Base-by-base conservation (phyloP, 169 alveolate genomes). In the Plasmodium ovale region DNA sequence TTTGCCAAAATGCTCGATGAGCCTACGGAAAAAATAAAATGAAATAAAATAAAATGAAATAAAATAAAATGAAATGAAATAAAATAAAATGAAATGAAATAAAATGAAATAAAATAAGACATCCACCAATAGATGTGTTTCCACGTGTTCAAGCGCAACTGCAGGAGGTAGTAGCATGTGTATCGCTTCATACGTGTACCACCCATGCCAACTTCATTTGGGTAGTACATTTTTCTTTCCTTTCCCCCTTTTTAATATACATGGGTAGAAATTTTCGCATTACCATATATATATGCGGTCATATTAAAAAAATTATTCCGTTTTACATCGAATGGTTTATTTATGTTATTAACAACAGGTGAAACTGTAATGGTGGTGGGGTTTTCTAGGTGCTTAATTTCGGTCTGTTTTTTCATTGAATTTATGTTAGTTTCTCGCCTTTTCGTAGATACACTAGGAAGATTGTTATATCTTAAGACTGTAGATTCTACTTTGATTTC, bases 231-330 rank as follows among this genome's bases (percentile, higher is more conserved):
- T n/a, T n/a, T n/a, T n/a, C n/a, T n/a, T n/a, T n/a, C n/a, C n/a
- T n/a, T n/a, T n/a, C n/a, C n/a, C n/a, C 1, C n/a, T 44, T 44
- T 44, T 44, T 12, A 44, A 44, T 44, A 44, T 44, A 44, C 10
- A n/a, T 5, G 9, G 27, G 29, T 3, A 16, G 21, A 1, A 5
- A 19, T 16, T 7, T 65, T 35, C 58, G n/a, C 16, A 47, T 74
- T 74, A 74, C 88, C 88, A 74, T 74, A 74, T 59, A 74, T 53
- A 51, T 74, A 74, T 16, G 88, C 88, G n/a, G 88, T 74, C 71
- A 53, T 74, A 23, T 74, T 74, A 14, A 74, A 74, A 51, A 74
- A 74, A 29, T 74, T 74, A 74, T 74, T 74, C 35, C 73, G 25
- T 42, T 44, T 42, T 4, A 74, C 88, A 25, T 74, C 72, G 47